Evolutionary conservation across 1,284 basidiomycete genomes (phyloP), one percentile per base, ranked within the genome.

Genomic region (Vanrija sp.): DNA sequence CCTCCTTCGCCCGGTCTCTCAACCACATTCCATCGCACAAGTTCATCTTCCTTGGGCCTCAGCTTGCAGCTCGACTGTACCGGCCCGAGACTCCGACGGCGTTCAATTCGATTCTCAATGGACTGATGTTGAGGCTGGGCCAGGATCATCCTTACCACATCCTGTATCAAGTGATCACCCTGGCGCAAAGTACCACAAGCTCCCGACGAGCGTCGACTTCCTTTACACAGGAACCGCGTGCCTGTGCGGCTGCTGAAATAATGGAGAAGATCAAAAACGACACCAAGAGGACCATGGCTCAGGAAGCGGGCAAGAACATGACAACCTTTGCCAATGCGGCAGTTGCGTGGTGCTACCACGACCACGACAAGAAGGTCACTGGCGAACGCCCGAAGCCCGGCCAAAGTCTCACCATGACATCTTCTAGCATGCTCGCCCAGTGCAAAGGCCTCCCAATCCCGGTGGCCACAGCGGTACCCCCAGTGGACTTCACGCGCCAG

Each of bases 101-200:
- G 5, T 85, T 86, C 62, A 90, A 93, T 67, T 66, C 76, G 14
- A 83, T 80, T 53, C 79, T 98, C 8, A 84, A 85, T 54, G 72
- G 65, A 1, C 77, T 96, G 18, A 79, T 98, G 18, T 57, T 83
- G 1, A 83, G 88, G 10, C 88, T 98, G 81, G 89, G 88, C 65
- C 75, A 77, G 49, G 91, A 98, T 52, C 96, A 98, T 71, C 94
- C 95, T 0, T 98, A 91, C 77, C 96, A 98, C 69, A 87, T 85
- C 62, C 77, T 97, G 6, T 96, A 94, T 73, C 91, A 95, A 63
- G 83, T 98, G 14, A 91, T 87, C 69, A 89, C 89, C 0, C 73
- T 81, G 2, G 73, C 76, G 0, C 53, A 68, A 38, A 56, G 65
- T 10, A 14, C 34, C 4, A 54, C 34, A 5, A 34, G 34, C 34